Percentiles rank a stretch among this genome's conserved stretches.
phyloP scores from a whole-genome alignment of 2,329 filamentous ascomycete species.

The Talaromyces sp. region DNA sequence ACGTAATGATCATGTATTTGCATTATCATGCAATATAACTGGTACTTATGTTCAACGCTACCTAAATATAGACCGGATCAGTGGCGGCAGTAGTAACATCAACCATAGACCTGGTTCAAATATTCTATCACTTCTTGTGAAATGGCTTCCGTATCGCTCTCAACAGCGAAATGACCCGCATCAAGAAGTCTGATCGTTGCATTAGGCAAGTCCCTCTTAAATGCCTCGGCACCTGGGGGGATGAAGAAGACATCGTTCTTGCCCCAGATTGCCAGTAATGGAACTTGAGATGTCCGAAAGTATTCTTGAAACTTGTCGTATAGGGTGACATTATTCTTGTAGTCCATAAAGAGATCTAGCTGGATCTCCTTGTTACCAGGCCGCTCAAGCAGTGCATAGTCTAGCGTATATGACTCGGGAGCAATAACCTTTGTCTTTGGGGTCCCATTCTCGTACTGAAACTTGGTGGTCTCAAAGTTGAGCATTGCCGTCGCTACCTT shows the following conservation, averaged over 20 bases:
- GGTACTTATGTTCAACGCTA: no score
- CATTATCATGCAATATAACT: no score
- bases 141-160: conserved; percentile 25
- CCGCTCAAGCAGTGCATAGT: conserved; percentile 51
- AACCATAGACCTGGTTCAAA: background rate
- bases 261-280: conserved; percentile 58
- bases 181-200: conserved; percentile 52
- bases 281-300: conserved; percentile 50
- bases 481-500: conserved; percentile 35
- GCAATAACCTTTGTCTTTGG: conserved; percentile 27
- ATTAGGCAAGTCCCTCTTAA: conserved; percentile 47
- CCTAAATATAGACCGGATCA: background rate
- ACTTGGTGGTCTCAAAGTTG: conserved; percentile 39
- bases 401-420: conserved; percentile 50
- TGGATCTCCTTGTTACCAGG: conserved; percentile 53
- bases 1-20: no score
- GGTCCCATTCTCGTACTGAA: conserved; percentile 46
- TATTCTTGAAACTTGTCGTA: conserved; percentile 57
- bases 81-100: background rate
- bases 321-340: conserved; percentile 52
- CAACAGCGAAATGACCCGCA: conserved; percentile 55
- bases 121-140: background rate
- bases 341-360: conserved; percentile 57
- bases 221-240: conserved; percentile 53
- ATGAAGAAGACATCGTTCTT: conserved; percentile 51